Conservation (phyloP, 2,329 filamentous ascomycete genomes). For the Bipolaris victoriae region DNA sequence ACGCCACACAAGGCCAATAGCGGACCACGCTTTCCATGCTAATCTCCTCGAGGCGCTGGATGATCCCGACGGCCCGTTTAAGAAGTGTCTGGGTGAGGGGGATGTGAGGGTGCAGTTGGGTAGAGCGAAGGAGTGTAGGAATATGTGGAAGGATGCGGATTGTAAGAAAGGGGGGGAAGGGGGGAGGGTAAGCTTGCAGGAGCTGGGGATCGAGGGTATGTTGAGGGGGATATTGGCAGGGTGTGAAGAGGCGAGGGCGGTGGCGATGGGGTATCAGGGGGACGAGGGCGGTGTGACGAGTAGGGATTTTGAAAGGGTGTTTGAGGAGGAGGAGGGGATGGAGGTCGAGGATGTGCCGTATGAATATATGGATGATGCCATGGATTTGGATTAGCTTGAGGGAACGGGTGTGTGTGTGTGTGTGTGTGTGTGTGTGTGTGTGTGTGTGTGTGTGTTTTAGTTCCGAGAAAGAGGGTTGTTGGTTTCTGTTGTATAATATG, state of each 20-base stretch:
- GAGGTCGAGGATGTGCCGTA: slow-evolving; percentile 34
- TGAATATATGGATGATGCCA: slow-evolving; percentile 46
- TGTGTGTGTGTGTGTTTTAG: too few species aligned
- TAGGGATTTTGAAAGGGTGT: slow-evolving; percentile 28
- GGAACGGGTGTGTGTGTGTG: too few species aligned
- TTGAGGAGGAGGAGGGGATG: slow-evolving; percentile 13
- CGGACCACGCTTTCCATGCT: slow-evolving; percentile 67
- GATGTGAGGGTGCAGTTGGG: slow-evolving; percentile 65
- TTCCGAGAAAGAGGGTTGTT: too few species aligned
- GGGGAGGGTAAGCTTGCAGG: slow-evolving; percentile 53
- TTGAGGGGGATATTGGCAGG: slow-evolving; percentile 63
- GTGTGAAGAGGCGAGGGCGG: slow-evolving; percentile 62
- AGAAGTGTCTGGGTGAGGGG: slow-evolving; percentile 60
- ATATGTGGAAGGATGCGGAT: slow-evolving; percentile 74
- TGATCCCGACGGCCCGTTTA: slow-evolving; percentile 62
- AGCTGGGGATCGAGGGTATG: slow-evolving; percentile 68
- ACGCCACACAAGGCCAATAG: slow-evolving; percentile 27
- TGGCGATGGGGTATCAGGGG: slow-evolving; percentile 39
- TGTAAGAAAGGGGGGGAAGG: slow-evolving; percentile 42
- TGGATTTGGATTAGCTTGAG: slow-evolving; percentile 40
- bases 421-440: too few species aligned
- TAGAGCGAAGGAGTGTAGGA: slow-evolving; percentile 72
- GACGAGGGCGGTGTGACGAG: slow-evolving; percentile 18
- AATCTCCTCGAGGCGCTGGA: slow-evolving; percentile 71
- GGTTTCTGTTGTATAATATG: too few species aligned